Percentiles rank a stretch among this genome's conserved stretches.
phyloP scores from a whole-genome alignment of 2,329 filamentous ascomycete genomes.

The Didymella sp. region DNA sequence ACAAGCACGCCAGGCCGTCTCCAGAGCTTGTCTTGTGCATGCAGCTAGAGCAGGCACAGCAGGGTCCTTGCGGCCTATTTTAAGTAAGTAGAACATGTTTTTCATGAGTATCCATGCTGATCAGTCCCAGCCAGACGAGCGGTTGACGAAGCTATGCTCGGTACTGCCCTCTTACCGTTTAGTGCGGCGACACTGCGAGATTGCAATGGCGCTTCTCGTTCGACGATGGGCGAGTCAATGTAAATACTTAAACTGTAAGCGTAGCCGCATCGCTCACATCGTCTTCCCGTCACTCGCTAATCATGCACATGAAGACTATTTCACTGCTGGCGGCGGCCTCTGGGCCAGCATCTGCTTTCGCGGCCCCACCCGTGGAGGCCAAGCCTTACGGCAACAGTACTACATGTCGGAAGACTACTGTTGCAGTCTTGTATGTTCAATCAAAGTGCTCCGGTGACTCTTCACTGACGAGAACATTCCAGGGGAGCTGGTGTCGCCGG shows the following conservation, averaged over 20 bases:
- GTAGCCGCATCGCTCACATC: background rate
- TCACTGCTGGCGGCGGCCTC: background rate
- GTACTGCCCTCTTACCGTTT: constrained; percentile 3
- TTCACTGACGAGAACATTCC: background rate
- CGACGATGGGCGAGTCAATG: background rate
- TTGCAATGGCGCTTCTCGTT: background rate
- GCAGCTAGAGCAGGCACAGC: background rate
- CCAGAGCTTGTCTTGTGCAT: constrained; percentile 1
- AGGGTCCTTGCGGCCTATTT: background rate
- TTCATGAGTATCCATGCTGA: background rate
- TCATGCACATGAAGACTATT: constrained; percentile 6
- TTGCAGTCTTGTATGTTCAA: constrained; percentile 41
- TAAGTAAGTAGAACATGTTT: background rate
- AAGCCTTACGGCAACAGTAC: constrained; percentile 30
- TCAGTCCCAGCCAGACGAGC: background rate
- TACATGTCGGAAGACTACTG: constrained; percentile 42
- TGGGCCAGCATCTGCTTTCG: constrained; percentile 11
- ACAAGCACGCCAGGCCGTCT: background rate
- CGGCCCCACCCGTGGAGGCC: constrained; percentile 24
- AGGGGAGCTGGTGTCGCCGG: constrained; percentile 67
- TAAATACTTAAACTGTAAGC: background rate
- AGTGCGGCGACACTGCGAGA: constrained; percentile 7
- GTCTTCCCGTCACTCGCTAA: background rate
- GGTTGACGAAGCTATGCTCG: constrained; percentile 1
- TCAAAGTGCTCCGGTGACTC: background rate